Evolutionary conservation across 345 rosid genomes (phyloP), one percentile per base, ranked within the genome.

Genomic region (Linum tenue): DNA sequence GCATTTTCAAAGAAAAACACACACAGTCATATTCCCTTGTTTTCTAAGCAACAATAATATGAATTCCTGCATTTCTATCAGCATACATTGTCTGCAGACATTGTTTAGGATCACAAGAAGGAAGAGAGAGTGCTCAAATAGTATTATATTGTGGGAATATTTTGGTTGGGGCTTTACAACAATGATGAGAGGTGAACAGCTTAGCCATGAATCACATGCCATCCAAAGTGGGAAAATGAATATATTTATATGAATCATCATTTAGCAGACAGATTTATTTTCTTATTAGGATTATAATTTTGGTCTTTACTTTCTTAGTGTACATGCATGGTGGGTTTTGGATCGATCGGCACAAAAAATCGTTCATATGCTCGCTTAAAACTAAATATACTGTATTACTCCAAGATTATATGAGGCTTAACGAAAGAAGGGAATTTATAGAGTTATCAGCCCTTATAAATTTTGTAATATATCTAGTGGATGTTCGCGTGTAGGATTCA

Each of bases 141-240:
- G 40, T 10, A 59, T 5, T 59, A 36, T 2, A 22, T 59, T 6
- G 12, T 6, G 58, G 39, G 39, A 35, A 59, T 59, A 36, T 22
- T 1, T 10, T 5, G 12, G 62, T 10, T 22, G 39, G 5, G 66
- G 58, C 65, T 56, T 68, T 60, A 39, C 73, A 64, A 65, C 82
- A 82, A 78, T 69, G 67, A 81, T 73, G 50, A 55, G 56, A 64
- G 11, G 59, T 50, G 31, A 71, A 81, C 76, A 77, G 73, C 68
- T 78, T 73, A 73, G 78, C 65, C 50, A 64, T 69, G 79, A 79
- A 73, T 77, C 92, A 81, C 82, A 82, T 86, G 87, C 85, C 53
- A 48, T 48, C 1, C 11, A 48, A 48, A 48, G 50, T 5, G 50
- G 50, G 10, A 15, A 15, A 22, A 22, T 5, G 14, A 48, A 41